Conservation (phyloP, 2,329 filamentous ascomycete genomes). For the Aspergillaceae sp. region DNA sequence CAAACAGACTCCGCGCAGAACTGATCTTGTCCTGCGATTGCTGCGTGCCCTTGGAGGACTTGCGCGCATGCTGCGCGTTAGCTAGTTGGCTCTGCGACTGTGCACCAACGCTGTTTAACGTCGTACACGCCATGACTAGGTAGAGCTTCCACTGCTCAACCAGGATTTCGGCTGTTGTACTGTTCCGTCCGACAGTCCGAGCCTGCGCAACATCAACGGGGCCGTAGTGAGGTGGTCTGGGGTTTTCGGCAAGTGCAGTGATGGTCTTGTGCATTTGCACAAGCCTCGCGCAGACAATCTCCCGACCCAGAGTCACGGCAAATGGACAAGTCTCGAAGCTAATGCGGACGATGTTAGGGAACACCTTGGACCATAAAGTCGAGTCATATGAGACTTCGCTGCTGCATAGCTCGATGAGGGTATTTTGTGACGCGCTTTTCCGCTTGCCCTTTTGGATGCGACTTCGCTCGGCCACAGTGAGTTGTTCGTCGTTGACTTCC, state of each 20-base stretch:
- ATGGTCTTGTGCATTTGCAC: slow-evolving; percentile 88
- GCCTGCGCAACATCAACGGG: slow-evolving; percentile 28
- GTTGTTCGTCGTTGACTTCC: slow-evolving; percentile 79
- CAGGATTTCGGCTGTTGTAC: slow-evolving; percentile 71
- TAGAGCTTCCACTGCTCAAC: slow-evolving; percentile 98
- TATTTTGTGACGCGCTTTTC: slow-evolving; percentile 73
- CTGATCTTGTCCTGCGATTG: slow-evolving; percentile 69
- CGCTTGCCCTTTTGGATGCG: slow-evolving; percentile 83
- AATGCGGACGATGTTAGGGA: slow-evolving; percentile 86
- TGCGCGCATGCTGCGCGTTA: slow-evolving; percentile 67
- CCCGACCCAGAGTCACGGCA: slow-evolving; percentile 79
- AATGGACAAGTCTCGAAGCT: slow-evolving; percentile 87
- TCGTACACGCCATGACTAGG: slow-evolving; percentile 93
- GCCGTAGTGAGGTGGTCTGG: slow-evolving; percentile 42
- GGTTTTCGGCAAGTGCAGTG: slow-evolving; percentile 65
- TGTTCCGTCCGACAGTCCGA: slow-evolving; percentile 40
- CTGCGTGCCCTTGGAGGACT: slow-evolving; percentile 61
- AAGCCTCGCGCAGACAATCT: slow-evolving; percentile 85
- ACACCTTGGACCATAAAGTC: slow-evolving; percentile 95
- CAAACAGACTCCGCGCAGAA: slow-evolving; percentile 81
- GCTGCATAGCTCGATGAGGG: slow-evolving; percentile 85
- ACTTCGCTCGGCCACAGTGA: slow-evolving; percentile 81
- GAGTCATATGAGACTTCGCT: slow-evolving; percentile 93
- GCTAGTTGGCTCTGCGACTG: slow-evolving; percentile 51
- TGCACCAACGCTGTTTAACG: slow-evolving; percentile 72